Percentiles rank a stretch among this genome's conserved stretches.
These are phyloP conservation scores for Ogataea trehalophila DNA, from an alignment of 805 yeast species.

Conservation along the genomic window DNA sequence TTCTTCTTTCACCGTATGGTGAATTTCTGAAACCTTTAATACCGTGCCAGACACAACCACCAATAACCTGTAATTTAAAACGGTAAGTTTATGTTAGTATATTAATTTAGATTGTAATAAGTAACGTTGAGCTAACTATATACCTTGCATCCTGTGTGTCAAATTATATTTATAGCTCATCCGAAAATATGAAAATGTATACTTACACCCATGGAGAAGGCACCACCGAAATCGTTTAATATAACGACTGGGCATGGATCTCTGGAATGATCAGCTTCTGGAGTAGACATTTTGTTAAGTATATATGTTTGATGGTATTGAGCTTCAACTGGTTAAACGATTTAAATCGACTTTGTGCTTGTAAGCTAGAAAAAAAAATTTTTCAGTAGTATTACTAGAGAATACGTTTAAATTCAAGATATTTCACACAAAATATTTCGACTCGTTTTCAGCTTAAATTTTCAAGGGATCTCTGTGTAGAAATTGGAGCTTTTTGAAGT, in stretches of 20 bases:
- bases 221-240: conserved; percentile 97
- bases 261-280: conserved; percentile 88
- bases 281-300: conserved; percentile 47
- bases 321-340: background rate
- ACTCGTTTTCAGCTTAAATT: too few species aligned
- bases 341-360: too few species aligned
- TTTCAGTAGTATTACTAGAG: too few species aligned
- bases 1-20: conserved; percentile 91
- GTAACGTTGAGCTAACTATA: background rate
- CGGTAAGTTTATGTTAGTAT: conserved; percentile 1
- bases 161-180: too few species aligned
- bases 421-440: too few species aligned
- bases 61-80: conserved; percentile 46
- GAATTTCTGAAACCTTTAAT: conserved; percentile 98
- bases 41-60: conserved; percentile 99
- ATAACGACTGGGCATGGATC: conserved; percentile 99
- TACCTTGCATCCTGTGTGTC: background rate
- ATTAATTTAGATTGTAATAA: background rate
- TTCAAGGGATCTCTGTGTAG: too few species aligned
- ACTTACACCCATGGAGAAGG: conserved; percentile 91
- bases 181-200: background rate
- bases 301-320: background rate
- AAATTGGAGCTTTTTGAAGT: too few species aligned
- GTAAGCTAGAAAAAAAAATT: too few species aligned
- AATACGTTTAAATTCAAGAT: too few species aligned